Base-by-base conservation (phyloP, 202 grass and related monocot genomes). In the Panicum virgatum region DNA sequence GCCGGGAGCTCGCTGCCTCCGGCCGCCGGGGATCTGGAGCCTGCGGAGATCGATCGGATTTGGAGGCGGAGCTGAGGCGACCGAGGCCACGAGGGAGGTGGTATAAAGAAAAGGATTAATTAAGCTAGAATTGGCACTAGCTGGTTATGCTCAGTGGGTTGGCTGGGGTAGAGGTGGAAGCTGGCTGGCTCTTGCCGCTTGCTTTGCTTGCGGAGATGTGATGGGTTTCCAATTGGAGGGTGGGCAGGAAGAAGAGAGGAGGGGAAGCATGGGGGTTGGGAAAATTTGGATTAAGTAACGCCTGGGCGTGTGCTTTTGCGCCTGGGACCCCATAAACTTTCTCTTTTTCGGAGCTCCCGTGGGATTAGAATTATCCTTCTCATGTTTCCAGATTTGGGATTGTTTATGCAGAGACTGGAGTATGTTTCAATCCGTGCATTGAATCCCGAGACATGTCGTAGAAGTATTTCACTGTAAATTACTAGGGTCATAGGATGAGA, bases 51-150 rank as follows among this genome's bases (percentile, higher is more conserved):
- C 57, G 68, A 83, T 69, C 62, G 71, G 73, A 77, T 76, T 85
- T 63, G 70, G 52, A 65, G 88, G 53, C 37, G 63, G 61, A 83
- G 59, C 12, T 16, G 77, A 32, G 54, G 66, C 43, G 50, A 34
- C 25, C 25, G 32, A 61, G 46, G 47, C 42, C 5, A n/a, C 15
- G 82, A 78, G 57, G 45, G 78, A 63, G 63, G 8, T 13, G 29
- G 36, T 75, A 84, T 62, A 76, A 89, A 89, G 63, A 58, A 42
- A 88, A 19, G 42, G 50, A 82, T 73, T 89, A 78, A 73, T 40
- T 86, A 86, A 86, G 59, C 65, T 72, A 13, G 66, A 81, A 66
- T 48, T 39, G 65, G 82, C 38, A 34, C 19, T 50, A 20, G 43
- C 23, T 77, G 23, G 23, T 20, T 69, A 26, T 27, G 14, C 66